These are phyloP conservation scores for Agrocybe pediades DNA, from an alignment of 768 basidiomycete species.

Conservation along the genomic window DNA sequence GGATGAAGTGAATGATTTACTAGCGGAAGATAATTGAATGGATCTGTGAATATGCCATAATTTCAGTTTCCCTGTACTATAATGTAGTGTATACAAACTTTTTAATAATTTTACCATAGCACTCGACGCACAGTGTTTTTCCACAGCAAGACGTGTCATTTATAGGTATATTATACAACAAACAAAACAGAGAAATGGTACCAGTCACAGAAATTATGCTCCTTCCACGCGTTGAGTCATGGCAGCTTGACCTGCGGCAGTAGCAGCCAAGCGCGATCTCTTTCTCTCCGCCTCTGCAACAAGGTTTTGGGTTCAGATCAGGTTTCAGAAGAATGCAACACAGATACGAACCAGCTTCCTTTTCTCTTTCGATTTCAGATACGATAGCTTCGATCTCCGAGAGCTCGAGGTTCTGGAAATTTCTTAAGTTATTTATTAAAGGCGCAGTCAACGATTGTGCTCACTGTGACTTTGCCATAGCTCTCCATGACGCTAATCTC, in stretches of 20 bases:
- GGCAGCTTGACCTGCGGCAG: slow-evolving; percentile 88
- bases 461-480: slow-evolving; percentile 89
- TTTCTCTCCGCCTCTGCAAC: slow-evolving; percentile 90
- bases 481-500: slow-evolving; percentile 98
- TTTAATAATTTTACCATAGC: too few relatives aligned
- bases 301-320: neutral
- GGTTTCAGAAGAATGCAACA: neutral
- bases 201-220: slow-evolving; percentile 18
- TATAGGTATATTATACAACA: neutral
- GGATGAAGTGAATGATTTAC: slow-evolving; percentile 52
- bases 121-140: neutral
- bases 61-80: too few relatives aligned
- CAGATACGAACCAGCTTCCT: slow-evolving; percentile 77
- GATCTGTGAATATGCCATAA: too few relatives aligned
- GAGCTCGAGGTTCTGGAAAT: slow-evolving; percentile 75
- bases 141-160: neutral
- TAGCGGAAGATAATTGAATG: slow-evolving; percentile 30
- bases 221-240: slow-evolving; percentile 67
- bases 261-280: slow-evolving; percentile 85
- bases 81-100: too few relatives aligned
- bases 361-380: slow-evolving; percentile 92
- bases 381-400: slow-evolving; percentile 92
- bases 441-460: too few relatives aligned
- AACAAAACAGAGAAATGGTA: slow-evolving; percentile 2
- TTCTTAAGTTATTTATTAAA: slow-evolving; percentile 8